These are phyloP conservation scores for Plantago coronopus DNA, from an alignment of 305 asterid genomes.

Conservation along the genomic window DNA sequence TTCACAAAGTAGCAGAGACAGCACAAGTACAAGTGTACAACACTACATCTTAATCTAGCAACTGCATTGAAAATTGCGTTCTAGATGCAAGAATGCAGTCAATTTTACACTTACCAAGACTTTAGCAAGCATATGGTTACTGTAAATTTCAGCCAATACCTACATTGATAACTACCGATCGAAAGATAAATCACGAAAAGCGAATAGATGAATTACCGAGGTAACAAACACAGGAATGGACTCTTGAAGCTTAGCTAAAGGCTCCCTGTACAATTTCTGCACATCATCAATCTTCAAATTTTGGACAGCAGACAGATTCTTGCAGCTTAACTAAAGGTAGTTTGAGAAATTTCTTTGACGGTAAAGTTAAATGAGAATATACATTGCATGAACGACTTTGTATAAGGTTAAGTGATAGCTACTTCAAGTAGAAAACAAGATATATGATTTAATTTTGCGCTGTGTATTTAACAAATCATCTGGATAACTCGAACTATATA, in stretches of 20 bases:
- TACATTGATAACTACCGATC: too few relatives aligned
- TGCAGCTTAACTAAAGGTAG: conserved; percentile 42
- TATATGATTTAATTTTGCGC: too few relatives aligned
- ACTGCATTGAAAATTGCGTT: not conserved
- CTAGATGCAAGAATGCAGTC: not conserved
- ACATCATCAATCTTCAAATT: conserved; percentile 25
- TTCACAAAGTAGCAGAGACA: not conserved
- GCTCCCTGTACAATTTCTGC: conserved; percentile 27
- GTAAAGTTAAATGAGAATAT: too few relatives aligned
- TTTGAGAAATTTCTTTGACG: conserved; percentile 23
- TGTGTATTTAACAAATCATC: too few relatives aligned
- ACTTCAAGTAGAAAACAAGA: too few relatives aligned
- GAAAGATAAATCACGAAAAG: not conserved
- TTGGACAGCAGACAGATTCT: conserved; percentile 30
- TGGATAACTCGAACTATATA: too few relatives aligned
- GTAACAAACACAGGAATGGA: conserved; percentile 46
- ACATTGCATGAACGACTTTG: too few relatives aligned
- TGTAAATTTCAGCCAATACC: too few relatives aligned
- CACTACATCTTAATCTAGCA: not conserved
- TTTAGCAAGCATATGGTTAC: too few relatives aligned
- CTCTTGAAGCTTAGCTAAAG: conserved; percentile 44
- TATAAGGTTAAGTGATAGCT: too few relatives aligned
- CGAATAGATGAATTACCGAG: conserved; percentile 39
- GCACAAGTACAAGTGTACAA: too few relatives aligned
- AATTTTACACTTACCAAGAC: too few relatives aligned